Percentiles rank a stretch among this genome's conserved stretches.
phyloP scores from a whole-genome alignment of 345 rosid genomes.

The Excoecaria cochinchinensis region DNA sequence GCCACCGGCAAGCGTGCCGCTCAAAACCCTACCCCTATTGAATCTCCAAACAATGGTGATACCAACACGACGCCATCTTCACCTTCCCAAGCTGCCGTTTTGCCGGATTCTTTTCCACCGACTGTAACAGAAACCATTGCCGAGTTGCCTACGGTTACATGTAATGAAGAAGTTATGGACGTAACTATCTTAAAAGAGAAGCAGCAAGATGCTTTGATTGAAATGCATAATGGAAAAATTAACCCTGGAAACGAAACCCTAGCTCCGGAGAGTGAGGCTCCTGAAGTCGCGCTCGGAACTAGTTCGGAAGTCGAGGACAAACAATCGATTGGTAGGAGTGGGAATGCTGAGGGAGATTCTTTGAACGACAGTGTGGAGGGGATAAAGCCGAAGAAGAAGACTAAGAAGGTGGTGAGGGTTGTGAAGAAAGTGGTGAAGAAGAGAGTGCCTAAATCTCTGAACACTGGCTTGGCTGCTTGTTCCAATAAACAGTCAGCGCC shows the following conservation, averaged over 20 bases:
- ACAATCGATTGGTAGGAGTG: neutral
- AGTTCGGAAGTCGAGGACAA: neutral
- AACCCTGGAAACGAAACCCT: conserved; percentile 12
- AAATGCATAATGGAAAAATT: neutral
- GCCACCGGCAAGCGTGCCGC: neutral
- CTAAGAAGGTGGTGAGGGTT: conserved; percentile 23
- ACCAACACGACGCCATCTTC: neutral
- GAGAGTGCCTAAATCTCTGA: conserved; percentile 6
- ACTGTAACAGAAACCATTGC: neutral
- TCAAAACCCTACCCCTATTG: neutral
- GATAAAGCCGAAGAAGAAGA: conserved; percentile 15
- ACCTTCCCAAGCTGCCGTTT: neutral
- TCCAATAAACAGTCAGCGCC: neutral
- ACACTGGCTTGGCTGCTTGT: conserved; percentile 5
- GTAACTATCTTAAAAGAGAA: neutral
- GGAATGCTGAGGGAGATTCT: neutral
- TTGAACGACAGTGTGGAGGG: neutral
- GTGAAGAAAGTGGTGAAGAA: conserved; percentile 33
- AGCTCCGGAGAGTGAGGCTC: neutral
- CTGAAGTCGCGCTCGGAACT: neutral
- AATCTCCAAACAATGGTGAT: neutral
- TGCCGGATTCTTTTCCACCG: neutral
- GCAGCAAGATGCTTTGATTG: neutral
- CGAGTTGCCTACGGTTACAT: neutral
- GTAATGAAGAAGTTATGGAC: neutral